A percentile compares a stretch with the other conserved stretches of the same genome.
These are phyloP conservation scores for Colletotrichum navitas DNA, from an alignment of 2,329 filamentous ascomycete genomes.

Conservation along the genomic window DNA sequence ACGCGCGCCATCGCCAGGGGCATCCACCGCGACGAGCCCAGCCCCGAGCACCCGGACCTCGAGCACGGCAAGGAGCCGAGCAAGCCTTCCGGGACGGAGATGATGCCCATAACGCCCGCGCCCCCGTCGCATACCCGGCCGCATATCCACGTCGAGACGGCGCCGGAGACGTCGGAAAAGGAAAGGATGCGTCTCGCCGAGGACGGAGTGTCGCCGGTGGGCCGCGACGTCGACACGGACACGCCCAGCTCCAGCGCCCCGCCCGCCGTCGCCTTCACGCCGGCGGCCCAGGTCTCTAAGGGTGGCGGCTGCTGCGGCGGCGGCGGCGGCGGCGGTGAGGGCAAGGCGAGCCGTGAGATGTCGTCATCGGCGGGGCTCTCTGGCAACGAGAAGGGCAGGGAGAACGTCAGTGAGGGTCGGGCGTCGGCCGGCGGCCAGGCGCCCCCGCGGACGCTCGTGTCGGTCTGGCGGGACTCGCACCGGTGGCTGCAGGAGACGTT, in stretches of 20 bases:
- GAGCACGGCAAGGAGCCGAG: neutral
- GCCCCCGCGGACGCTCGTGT: slow-evolving; percentile 63
- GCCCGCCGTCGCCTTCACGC: slow-evolving; percentile 22
- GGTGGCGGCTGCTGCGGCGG: neutral
- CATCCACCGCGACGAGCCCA: slow-evolving; percentile 58
- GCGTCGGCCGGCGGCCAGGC: neutral
- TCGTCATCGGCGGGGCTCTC: neutral
- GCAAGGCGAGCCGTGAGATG: neutral
- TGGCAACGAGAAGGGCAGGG: slow-evolving; percentile 31
- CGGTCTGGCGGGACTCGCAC: slow-evolving; percentile 59
- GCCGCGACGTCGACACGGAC: neutral
- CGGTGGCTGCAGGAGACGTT: slow-evolving; percentile 78
- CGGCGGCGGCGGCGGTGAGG: neutral
- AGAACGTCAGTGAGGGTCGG: neutral
- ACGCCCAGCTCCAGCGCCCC: neutral
- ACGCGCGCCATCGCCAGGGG: slow-evolving; percentile 70
- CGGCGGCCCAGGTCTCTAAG: neutral
- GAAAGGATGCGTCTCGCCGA: neutral
- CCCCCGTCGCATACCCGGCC: slow-evolving; percentile 6
- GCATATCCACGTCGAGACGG: slow-evolving; percentile 20
- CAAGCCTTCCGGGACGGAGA: neutral
- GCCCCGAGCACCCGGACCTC: slow-evolving; percentile 18
- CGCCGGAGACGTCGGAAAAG: neutral
- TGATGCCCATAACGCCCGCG: neutral
- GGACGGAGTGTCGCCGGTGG: slow-evolving; percentile 9